Conservation (phyloP, 441 rosid species). For the Gossypium gossypioides region DNA sequence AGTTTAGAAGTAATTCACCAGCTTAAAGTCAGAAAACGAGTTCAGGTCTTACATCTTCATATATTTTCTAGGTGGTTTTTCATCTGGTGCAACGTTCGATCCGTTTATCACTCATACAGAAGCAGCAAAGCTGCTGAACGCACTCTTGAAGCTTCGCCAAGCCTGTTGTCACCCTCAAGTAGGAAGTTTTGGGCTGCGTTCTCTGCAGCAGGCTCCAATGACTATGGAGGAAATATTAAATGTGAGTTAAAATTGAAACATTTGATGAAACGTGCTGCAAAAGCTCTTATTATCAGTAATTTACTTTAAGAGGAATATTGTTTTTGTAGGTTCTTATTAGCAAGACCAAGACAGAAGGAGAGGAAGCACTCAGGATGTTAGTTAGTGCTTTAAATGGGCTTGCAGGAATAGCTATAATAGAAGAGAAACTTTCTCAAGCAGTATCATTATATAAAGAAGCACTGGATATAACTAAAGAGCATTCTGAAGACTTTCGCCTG, state of each 20-base stretch:
- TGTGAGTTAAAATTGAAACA: slow-evolving; percentile 35
- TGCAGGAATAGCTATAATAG: slow-evolving; percentile 80
- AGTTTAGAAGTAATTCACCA: not conserved
- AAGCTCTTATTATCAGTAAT: slow-evolving; percentile 9
- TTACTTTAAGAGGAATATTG: slow-evolving; percentile 19
- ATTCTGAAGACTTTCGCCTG: slow-evolving; percentile 76
- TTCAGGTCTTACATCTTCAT: slow-evolving; percentile 12
- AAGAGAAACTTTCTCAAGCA: slow-evolving; percentile 57
- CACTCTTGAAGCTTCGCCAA: slow-evolving; percentile 97
- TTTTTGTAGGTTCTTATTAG: slow-evolving; percentile 70
- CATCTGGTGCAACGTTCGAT: slow-evolving; percentile 35
- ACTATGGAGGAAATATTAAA: slow-evolving; percentile 85
- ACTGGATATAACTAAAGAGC: slow-evolving; percentile 52
- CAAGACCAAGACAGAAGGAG: slow-evolving; percentile 87
- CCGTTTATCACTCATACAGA: slow-evolving; percentile 67
- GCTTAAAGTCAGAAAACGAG: slow-evolving; percentile 1
- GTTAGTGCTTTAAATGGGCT: slow-evolving; percentile 90
- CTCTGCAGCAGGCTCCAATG: slow-evolving; percentile 91
- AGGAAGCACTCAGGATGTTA: slow-evolving; percentile 82
- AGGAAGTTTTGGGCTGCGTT: slow-evolving; percentile 87
- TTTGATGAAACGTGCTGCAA: slow-evolving; percentile 5
- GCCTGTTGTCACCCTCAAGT: slow-evolving; percentile 99
- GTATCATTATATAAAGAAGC: slow-evolving; percentile 73
- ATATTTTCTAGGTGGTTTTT: slow-evolving; percentile 37
- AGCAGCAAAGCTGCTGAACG: slow-evolving; percentile 78